A percentile compares a stretch with the other conserved stretches of the same genome.
Evolutionary conservation across 2,329 filamentous ascomycete species (phyloP).

Genomic region (Colletotrichum sp.): DNA sequence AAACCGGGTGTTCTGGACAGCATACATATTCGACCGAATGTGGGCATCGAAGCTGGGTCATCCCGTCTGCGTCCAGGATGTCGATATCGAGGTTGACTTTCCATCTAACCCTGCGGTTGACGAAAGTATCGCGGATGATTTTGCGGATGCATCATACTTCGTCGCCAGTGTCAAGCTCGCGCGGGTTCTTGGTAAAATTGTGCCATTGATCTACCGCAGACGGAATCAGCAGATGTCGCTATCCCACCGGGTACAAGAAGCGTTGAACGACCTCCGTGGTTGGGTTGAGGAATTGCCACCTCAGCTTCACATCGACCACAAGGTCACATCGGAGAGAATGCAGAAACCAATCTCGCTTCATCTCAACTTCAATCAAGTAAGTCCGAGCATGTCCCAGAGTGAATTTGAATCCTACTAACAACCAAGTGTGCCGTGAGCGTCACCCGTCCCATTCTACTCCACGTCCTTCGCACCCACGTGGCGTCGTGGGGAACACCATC

Average conservation of each 20-base stretch:
- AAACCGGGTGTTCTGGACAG: constrained; percentile 47
- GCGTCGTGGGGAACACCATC: constrained; percentile 24
- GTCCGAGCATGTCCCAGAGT: fast-evolving
- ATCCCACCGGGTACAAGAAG: constrained; percentile 36
- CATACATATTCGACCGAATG: constrained; percentile 50
- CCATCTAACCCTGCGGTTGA: constrained; percentile 39
- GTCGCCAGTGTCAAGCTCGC: constrained; percentile 44
- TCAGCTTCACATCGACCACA: constrained; percentile 32
- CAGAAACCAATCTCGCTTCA: constrained; percentile 37
- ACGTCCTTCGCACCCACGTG: constrained; percentile 34
- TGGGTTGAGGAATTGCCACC: constrained; percentile 35
- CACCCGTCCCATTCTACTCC: constrained; percentile 37
- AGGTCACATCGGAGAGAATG: constrained; percentile 17
- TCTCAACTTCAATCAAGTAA: constrained; percentile 31
- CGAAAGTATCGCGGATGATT: constrained; percentile 28
- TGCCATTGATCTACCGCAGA: constrained; percentile 36
- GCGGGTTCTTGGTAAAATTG: constrained; percentile 29
- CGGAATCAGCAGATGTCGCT: constrained; percentile 30
- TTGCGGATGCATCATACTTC: constrained; percentile 34
- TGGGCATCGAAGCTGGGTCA: constrained; percentile 54
- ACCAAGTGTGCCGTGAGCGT: constrained; percentile 35
- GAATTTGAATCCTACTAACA: fast-evolving
- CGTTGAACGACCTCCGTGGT: constrained; percentile 30
- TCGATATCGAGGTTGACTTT: constrained; percentile 50
- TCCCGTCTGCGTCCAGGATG: constrained; percentile 51